A percentile compares a stretch with the other conserved stretches of the same genome.
Evolutionary conservation across 148 eudicot species (phyloP).

Genomic region (Rhododendron simsii): DNA sequence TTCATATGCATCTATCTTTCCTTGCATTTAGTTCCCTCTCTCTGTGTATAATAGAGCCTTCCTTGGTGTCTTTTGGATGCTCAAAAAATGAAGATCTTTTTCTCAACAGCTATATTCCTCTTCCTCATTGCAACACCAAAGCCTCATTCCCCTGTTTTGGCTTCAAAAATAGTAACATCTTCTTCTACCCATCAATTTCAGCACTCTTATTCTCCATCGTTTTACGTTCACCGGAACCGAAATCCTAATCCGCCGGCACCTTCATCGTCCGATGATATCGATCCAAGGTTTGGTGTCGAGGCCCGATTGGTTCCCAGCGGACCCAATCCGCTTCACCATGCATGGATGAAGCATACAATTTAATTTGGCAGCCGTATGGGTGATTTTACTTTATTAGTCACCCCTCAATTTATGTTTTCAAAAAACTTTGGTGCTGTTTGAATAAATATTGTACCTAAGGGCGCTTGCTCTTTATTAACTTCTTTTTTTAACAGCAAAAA

Average conservation of each 20-base stretch:
- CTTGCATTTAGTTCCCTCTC: background rate
- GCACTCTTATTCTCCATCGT: no score
- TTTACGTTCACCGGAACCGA: background rate
- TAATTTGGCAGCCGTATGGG: background rate
- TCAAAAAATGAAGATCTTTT: background rate
- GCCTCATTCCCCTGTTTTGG: background rate
- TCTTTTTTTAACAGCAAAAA: no score
- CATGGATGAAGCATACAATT: background rate
- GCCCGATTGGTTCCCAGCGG: background rate
- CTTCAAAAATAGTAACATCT: background rate
- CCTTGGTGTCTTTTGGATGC: background rate
- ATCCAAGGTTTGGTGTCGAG: background rate
- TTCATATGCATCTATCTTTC: no score
- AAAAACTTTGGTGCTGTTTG: background rate
- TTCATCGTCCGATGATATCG: background rate
- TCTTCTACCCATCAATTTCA: background rate
- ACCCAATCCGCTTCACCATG: background rate
- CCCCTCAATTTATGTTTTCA: background rate
- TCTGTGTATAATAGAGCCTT: background rate
- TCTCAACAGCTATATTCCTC: background rate
- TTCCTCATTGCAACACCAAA: conserved; percentile 8
- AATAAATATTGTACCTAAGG: no score
- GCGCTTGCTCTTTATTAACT: no score
- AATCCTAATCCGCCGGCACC: background rate
- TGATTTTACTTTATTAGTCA: background rate